A percentile compares a stretch with the other conserved stretches of the same genome.
Conservation (phyloP, 139 green algal genomes). For the Auxenochlorella pyrenoidosa region DNA sequence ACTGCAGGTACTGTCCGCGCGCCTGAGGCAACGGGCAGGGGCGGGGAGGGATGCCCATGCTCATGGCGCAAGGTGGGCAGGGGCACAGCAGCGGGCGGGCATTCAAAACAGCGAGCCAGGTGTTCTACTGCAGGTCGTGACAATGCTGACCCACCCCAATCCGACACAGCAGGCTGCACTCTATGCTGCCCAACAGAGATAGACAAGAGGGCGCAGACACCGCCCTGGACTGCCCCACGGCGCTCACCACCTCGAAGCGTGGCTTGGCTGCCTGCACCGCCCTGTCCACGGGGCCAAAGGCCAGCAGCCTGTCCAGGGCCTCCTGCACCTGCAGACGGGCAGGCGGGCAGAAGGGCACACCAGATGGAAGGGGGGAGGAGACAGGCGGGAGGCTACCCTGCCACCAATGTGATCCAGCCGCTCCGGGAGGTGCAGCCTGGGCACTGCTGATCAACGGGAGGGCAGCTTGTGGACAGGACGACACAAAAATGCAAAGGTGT, state of each 20-base stretch:
- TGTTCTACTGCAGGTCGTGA: too few relatives aligned
- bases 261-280: conserved; percentile 31
- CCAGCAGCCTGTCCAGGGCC: conserved; percentile 46
- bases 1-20: background rate
- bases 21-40: background rate
- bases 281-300: conserved; percentile 36
- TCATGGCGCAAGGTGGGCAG: background rate
- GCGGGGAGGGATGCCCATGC: too few relatives aligned
- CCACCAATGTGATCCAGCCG: too few relatives aligned
- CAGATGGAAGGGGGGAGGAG: too few relatives aligned
- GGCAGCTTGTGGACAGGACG: too few relatives aligned
- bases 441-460: too few relatives aligned
- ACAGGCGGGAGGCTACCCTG: too few relatives aligned
- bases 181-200: background rate
- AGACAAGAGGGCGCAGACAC: too few relatives aligned
- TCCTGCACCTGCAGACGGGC: conserved; percentile 36
- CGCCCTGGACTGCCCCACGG: too few relatives aligned
- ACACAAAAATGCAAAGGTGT: too few relatives aligned
- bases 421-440: too few relatives aligned
- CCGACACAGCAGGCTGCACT: background rate
- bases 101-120: background rate
- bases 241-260: conserved; percentile 24
- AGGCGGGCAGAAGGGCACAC: too few relatives aligned
- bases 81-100: background rate
- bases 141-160: background rate